phyloP scores from a whole-genome alignment of 2,329 filamentous ascomycete species.

The Xylaria sp. region DNA sequence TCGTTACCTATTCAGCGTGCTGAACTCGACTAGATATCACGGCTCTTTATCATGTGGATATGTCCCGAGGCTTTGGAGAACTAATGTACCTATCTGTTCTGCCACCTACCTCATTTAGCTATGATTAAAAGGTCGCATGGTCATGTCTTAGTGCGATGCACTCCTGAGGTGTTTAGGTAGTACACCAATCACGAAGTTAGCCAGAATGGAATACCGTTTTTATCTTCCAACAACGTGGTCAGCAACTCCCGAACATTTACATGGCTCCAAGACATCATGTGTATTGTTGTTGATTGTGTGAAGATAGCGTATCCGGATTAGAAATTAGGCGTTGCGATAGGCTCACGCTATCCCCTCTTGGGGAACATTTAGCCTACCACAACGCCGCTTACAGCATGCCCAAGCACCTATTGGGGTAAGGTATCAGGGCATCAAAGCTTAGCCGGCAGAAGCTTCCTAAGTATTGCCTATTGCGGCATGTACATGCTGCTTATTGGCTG shows the following conservation, averaged over 20 bases:
- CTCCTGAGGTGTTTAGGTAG: neutral
- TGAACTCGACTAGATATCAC: slow-evolving; percentile 1
- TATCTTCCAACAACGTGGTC: neutral
- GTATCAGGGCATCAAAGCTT: neutral
- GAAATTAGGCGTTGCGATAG: slow-evolving; percentile 3
- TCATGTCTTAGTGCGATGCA: neutral
- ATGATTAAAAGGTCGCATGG: neutral
- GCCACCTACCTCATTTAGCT: slow-evolving; percentile 5
- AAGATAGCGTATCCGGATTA: neutral
- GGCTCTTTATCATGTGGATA: slow-evolving; percentile 5
- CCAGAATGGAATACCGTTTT: neutral
- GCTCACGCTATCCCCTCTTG: slow-evolving; percentile 3
- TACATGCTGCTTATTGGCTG: slow-evolving; percentile 28
- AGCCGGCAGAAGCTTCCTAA: slow-evolving; percentile 15
- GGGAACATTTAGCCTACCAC: neutral
- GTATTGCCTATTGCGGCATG: slow-evolving; percentile 33
- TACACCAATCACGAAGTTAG: neutral
- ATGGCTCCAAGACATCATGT: neutral
- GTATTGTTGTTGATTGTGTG: neutral
- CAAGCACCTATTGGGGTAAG: neutral
- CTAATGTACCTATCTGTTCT: neutral
- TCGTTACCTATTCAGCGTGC: slow-evolving; percentile 3
- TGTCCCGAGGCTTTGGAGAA: slow-evolving; percentile 11
- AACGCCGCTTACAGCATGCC: neutral
- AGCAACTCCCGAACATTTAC: neutral